These are phyloP conservation scores for Chytriomyces sp. DNA, from an alignment of 192 early-diverging fungal genomes.

Conservation along the genomic window DNA sequence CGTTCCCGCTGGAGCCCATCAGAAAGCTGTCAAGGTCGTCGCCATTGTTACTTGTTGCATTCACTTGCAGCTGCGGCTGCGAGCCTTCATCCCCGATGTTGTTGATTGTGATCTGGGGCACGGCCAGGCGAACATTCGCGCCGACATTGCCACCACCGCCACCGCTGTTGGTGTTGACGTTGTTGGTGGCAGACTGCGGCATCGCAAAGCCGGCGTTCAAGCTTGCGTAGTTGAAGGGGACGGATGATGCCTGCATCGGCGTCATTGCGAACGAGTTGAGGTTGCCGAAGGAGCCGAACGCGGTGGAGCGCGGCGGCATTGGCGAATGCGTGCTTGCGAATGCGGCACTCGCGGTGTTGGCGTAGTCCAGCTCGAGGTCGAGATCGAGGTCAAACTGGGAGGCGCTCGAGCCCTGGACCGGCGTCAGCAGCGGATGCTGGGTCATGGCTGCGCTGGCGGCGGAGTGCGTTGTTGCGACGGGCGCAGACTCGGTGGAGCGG, in stretches of 20 bases:
- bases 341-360: background rate
- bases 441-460: too few relatives aligned
- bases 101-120: too few relatives aligned
- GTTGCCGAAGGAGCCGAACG: background rate
- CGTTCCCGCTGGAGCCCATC: too few relatives aligned
- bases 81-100: too few relatives aligned
- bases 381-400: background rate
- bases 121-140: too few relatives aligned
- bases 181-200: background rate
- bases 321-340: background rate
- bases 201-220: background rate
- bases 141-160: too few relatives aligned
- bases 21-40: background rate
- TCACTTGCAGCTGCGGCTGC: too few relatives aligned
- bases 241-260: background rate
- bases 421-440: constrained; percentile 3
- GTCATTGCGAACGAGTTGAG: background rate
- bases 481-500: too few relatives aligned
- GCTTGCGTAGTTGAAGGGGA: background rate
- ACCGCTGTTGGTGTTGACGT: background rate
- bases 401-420: constrained; percentile 9
- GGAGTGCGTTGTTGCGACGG: too few relatives aligned
- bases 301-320: background rate
- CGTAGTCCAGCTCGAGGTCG: background rate
- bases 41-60: too few relatives aligned